phyloP scores from a whole-genome alignment of 2,329 filamentous ascomycete species.

The Cladophialophora chaetospira region DNA sequence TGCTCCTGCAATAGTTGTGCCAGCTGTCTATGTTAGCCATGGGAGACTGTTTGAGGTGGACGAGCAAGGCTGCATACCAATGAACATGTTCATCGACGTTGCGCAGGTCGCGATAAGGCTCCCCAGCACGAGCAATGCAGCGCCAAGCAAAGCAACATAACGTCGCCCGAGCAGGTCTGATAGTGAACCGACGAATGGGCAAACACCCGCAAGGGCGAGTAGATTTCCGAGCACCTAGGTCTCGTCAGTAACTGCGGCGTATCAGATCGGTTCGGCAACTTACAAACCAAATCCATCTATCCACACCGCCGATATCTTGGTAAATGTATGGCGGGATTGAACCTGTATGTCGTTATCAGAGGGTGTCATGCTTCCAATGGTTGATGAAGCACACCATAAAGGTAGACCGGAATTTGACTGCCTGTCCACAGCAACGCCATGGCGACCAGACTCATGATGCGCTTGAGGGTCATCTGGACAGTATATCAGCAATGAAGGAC shows the following conservation, averaged over 20 bases:
- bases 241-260: background rate
- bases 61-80: constrained; percentile 14
- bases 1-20: constrained; percentile 61
- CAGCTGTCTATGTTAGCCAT: constrained; percentile 46
- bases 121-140: constrained; percentile 57
- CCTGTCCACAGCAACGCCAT: constrained; percentile 66
- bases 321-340: constrained; percentile 60
- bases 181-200: constrained; percentile 66
- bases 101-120: constrained; percentile 62
- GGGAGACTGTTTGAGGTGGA: background rate
- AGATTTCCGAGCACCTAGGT: constrained; percentile 50
- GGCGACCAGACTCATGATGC: constrained; percentile 54
- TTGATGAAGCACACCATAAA: constrained; percentile 43
- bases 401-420: constrained; percentile 60
- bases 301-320: constrained; percentile 60
- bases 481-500: background rate
- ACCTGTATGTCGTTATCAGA: constrained; percentile 1
- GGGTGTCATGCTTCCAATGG: too few species aligned
- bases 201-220: constrained; percentile 58
- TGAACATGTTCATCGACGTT: constrained; percentile 60
- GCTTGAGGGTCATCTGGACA: constrained; percentile 25
- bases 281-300: constrained; percentile 62
- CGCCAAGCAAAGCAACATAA: constrained; percentile 60
- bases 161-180: constrained; percentile 65
- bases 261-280: background rate